Percentiles rank a stretch among this genome's conserved stretches.
Conservation (phyloP, 73 alveolate species). For the Paramecium primaurelia region DNA sequence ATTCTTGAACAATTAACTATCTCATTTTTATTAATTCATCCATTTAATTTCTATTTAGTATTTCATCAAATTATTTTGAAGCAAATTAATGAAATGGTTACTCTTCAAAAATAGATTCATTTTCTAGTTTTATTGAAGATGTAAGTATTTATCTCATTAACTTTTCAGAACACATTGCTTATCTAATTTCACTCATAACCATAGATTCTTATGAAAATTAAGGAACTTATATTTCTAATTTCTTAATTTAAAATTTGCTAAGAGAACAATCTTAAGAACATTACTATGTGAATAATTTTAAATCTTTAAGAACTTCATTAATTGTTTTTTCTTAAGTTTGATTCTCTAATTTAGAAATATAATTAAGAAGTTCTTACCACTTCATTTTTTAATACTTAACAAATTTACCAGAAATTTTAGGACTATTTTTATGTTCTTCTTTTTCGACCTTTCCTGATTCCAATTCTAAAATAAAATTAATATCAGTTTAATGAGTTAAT, state of each 20-base stretch:
- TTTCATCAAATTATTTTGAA: neutral
- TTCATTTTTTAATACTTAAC: neutral
- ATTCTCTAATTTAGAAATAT: neutral
- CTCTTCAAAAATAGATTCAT: neutral
- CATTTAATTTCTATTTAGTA: neutral
- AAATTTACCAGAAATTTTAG: neutral
- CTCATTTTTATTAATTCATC: neutral
- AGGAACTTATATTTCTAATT: neutral
- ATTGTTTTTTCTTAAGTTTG: neutral
- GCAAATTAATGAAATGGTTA: neutral
- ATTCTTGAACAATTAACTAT: neutral
- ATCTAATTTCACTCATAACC: conserved; percentile 1
- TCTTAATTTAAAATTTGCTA: neutral
- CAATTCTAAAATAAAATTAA: neutral
- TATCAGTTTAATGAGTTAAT: neutral
- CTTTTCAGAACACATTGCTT: conserved; percentile 5
- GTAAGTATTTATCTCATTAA: neutral
- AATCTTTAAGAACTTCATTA: neutral
- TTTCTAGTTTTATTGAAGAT: neutral
- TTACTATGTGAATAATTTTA: neutral
- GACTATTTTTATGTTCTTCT: neutral
- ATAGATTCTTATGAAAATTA: neutral
- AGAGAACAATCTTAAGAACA: neutral
- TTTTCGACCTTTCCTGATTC: neutral
- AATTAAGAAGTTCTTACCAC: neutral